A percentile compares a stretch with the other conserved stretches of the same genome.
phyloP scores from a whole-genome alignment of 192 early-diverging fungal genomes.

The Jimgerdemannia flammicorona region DNA sequence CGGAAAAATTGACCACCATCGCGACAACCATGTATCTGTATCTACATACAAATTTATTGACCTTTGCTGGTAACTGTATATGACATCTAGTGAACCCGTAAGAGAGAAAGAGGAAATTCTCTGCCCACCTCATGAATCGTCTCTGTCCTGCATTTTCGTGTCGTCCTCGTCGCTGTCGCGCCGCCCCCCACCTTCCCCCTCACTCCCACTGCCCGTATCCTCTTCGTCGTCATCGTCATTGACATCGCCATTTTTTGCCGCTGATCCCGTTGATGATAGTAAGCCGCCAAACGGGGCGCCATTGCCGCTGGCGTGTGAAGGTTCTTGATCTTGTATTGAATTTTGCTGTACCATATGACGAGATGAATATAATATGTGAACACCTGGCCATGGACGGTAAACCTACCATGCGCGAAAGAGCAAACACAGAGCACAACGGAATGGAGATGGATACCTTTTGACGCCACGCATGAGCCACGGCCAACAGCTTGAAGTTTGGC shows the following conservation, averaged over 20 bases:
- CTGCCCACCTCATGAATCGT: constrained; percentile 1
- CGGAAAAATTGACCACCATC: too few species aligned
- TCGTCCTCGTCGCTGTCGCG: background rate
- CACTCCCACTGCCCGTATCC: background rate
- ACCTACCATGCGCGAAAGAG: background rate
- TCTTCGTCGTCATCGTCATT: constrained; percentile 5
- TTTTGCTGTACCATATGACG: background rate
- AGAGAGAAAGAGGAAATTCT: constrained; percentile 1
- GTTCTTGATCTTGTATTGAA: background rate
- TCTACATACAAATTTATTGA: too few species aligned
- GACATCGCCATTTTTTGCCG: background rate
- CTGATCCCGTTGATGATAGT: background rate
- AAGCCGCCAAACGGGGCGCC: background rate
- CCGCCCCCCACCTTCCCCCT: background rate
- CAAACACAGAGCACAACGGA: background rate
- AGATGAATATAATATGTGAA: background rate
- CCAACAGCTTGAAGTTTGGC: constrained; percentile 86
- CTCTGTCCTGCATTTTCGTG: background rate
- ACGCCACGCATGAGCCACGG: constrained; percentile 88
- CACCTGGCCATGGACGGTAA: background rate
- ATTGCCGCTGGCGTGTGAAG: background rate
- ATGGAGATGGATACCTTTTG: constrained; percentile 11
- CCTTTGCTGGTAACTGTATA: too few species aligned
- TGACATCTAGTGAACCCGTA: too few species aligned
- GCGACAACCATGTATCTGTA: too few species aligned